Base-by-base conservation (phyloP, 306 rosid species). In the Ochetophila trinervis region DNA sequence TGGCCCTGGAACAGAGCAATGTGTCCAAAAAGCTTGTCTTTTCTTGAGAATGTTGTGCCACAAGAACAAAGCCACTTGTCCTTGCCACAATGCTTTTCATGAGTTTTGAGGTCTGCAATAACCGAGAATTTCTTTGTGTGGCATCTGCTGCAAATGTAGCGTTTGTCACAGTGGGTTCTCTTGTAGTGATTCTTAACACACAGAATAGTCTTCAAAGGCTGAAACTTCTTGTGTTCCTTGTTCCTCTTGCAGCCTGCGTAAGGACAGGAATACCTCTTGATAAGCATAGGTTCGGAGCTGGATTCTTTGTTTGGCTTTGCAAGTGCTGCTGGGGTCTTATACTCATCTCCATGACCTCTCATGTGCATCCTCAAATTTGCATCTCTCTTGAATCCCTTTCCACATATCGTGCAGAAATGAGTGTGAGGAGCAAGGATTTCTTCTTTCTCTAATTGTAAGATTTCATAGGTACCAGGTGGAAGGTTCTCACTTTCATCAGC, bases 61-160 rank as follows among this genome's bases (percentile, higher is more conserved):
- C 99, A 94, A 57, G 99, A 94, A 74, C 99, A 94, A 23, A 94
- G 86, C 99, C 99, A 94, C 73, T 90, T 94, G 78, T 94, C 99
- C 82, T 69, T 94, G 54, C 99, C 99, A 68, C 99, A 94, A 67
- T 94, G 99, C 82, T 94, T 94, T 75, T 94, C 99, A 64, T 94
- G 99, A 48, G 99, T 94, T 78, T 94, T 94, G 22, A 94, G 99
- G 76, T 94, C 99, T 7, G 99, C 99, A 52, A 94, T 83, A 61
- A 94, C 99, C 0, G 99, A 94, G 77, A 94, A 94, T 67, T 90
- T 94, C 91, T 94, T 94, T 24, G 86, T 78, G 67, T 94, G 60
- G 88, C 99, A 94, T 69, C 96, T 80, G 84, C 97, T 88, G 86
- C 99, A 94, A 68, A 68, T 86, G 85, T 81, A 90, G 71, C 99